Base-by-base conservation (phyloP, 164 flowering plant species). In the Annona cherimola region DNA sequence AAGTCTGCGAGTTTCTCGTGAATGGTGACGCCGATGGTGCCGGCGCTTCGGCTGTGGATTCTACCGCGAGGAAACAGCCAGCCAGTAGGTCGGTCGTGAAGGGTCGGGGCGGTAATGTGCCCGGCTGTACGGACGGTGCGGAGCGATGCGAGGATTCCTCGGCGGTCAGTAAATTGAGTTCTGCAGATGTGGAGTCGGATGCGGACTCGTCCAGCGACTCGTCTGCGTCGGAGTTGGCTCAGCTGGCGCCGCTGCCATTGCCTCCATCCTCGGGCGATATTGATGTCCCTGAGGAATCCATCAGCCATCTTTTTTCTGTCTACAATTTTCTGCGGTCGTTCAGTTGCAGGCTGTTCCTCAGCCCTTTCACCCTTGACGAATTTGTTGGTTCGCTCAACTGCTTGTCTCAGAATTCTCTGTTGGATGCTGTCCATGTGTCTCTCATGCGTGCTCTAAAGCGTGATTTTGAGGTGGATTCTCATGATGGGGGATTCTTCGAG, bases 341-440 rank as follows among this genome's bases (percentile, higher is more conserved):
- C 80, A 87, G 96, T 72, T 70, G 85, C 57, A 79, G 72, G 41
- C 73, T 96, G 68, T 96, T 87, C 71, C 74, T 96, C 77, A 80
- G 83, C 74, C 98, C 99, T 1, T 93, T 96, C 74, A 77, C 80
- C n/a, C 75, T 96, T 77, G 94, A 96, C 73, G 97, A 93, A 72
- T 90, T 96, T 76, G 98, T 96, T 50, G 97, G 98, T 3, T 82
- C 92, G 5, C 82, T 96, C 43, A 93, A 89, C 71, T 89, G 85
- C 70, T 19, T 45, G 59, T 76, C 68, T 7, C 85, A 86, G 14
- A 96, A 90, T 77, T 77, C 92, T 18, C 80, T 96, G 84, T 71
- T 89, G 82, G 97, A 93, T 80, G 86, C 89, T 41, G 74, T 96
- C 77, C 96, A 93, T 78, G 83, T 90, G 70, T 85, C 94, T 45